Evolutionary conservation across 495 filamentous ascomycete species (phyloP).

Genomic region (Penicillium subrubescens): DNA sequence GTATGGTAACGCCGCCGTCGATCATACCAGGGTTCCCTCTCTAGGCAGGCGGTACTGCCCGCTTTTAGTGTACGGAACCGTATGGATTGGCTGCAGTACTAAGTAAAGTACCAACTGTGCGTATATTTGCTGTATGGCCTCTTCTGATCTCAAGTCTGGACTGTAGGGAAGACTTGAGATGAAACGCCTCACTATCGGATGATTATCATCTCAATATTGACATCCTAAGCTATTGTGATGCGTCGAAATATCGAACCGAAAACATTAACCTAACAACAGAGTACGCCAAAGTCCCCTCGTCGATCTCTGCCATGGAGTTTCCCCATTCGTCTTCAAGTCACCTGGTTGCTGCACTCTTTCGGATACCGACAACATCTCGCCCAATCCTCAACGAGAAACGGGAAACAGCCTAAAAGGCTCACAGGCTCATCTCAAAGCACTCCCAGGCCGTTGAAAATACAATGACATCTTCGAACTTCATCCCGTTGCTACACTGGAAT

Average conservation of each 20-base stretch:
- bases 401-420: background rate
- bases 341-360: conserved; percentile 8
- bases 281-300: background rate
- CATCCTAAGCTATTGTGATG: background rate
- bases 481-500: background rate
- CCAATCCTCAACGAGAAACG: conserved; percentile 1
- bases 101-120: no score
- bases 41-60: conserved; percentile 24
- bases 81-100: background rate
- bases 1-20: conserved; percentile 26
- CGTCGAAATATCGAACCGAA: background rate
- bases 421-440: background rate
- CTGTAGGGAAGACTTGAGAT: background rate
- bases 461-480: background rate
- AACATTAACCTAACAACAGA: background rate
- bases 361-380: conserved; percentile 1
- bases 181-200: background rate
- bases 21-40: conserved; percentile 20
- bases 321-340: conserved; percentile 6
- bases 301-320: conserved; percentile 3
- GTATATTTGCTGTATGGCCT: background rate
- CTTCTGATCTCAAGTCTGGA: background rate
- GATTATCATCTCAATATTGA: background rate
- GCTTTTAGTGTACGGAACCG: conserved; percentile 5
- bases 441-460: background rate